Evolutionary conservation across 345 rosid genomes (phyloP), one percentile per base, ranked within the genome.

Genomic region (Eucalyptus tenuipes): DNA sequence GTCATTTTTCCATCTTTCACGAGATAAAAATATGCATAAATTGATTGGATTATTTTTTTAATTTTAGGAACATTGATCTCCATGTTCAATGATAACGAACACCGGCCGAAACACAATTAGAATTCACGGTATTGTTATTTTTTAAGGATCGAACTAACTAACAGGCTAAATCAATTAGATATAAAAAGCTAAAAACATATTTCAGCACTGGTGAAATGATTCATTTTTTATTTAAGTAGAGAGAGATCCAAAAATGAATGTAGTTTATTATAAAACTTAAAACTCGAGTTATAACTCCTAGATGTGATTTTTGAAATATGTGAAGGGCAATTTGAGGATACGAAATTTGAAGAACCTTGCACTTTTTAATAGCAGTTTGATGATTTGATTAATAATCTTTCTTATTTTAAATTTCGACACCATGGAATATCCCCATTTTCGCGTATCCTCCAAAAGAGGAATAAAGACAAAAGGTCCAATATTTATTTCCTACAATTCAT

Each of bases 81-180:
- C 37, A 64, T n/a, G 37, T n/a, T 7, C 33, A n/a, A 64, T 64
- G 10, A 14, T n/a, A 64, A 14, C 0, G 16, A 6, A 7, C 71
- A 29, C 5, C 18, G 1, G 18, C 71, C 0, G 1, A n/a, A 64
- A n/a, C 37, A 13, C 5, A 3, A n/a, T 64, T 64, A 64, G 10
- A 64, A n/a, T 29, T 64, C 18, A n/a, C 0, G 33, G 18, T 29
- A 13, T 64, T 29, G 9, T 29, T 64, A 13, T 64, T 13, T 64
- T 8, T 64, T 64, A 29, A 64, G 18, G 37, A 64, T 64, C 4
- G 37, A n/a, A 64, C 71, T n/a, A 64, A 64, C 33, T 3, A n/a
- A 61, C 8, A 6, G 37, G 33, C 71, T 61, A 61, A 29, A 61
- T 6, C 71, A 29, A 7, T 29, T 61, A 61, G 5, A 29, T 14